Percentiles rank a stretch among this genome's conserved stretches.
Conservation (phyloP, 495 filamentous ascomycete species). For the Penicillium subrubescens region DNA sequence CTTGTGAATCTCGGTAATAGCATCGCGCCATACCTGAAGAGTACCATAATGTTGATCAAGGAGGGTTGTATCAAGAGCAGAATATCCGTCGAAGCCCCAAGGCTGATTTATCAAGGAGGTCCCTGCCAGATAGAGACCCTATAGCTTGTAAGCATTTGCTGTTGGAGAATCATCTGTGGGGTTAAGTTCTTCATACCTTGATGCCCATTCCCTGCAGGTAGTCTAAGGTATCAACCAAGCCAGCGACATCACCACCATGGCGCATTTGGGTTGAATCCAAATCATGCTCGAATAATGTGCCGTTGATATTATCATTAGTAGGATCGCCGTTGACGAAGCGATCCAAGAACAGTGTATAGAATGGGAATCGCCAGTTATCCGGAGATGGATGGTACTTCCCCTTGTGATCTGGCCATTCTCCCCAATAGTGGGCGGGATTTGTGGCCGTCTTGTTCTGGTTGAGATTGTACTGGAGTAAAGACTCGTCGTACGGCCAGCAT, state of each 20-base stretch:
- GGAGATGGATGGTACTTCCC: slow-evolving; percentile 57
- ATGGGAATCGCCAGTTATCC: slow-evolving; percentile 68
- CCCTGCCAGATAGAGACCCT: slow-evolving; percentile 70
- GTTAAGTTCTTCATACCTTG: slow-evolving; percentile 50
- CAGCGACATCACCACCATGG: slow-evolving; percentile 69
- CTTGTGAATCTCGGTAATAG: slow-evolving; percentile 64
- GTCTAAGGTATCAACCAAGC: slow-evolving; percentile 65
- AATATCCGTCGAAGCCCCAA: slow-evolving; percentile 68
- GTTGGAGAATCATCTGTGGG: neutral
- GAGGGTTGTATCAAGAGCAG: slow-evolving; percentile 67
- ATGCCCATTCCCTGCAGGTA: slow-evolving; percentile 76
- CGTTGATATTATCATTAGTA: slow-evolving; percentile 69
- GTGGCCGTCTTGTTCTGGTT: slow-evolving; percentile 61
- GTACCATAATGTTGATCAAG: slow-evolving; percentile 69
- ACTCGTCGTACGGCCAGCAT: slow-evolving; percentile 57
- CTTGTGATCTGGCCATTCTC: slow-evolving; percentile 54
- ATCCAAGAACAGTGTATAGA: slow-evolving; percentile 72
- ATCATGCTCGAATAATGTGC: slow-evolving; percentile 69
- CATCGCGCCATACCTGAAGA: slow-evolving; percentile 62
- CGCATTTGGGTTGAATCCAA: slow-evolving; percentile 67
- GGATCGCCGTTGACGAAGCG: slow-evolving; percentile 74
- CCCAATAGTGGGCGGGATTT: slow-evolving; percentile 61
- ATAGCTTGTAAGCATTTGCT: slow-evolving; percentile 4
- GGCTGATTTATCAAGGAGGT: slow-evolving; percentile 70
- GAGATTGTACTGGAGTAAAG: slow-evolving; percentile 58